Evolutionary conservation across 352 stramenopile species (phyloP), one percentile per base, ranked within the genome.

Genomic region (Phytophthora fragariae): DNA sequence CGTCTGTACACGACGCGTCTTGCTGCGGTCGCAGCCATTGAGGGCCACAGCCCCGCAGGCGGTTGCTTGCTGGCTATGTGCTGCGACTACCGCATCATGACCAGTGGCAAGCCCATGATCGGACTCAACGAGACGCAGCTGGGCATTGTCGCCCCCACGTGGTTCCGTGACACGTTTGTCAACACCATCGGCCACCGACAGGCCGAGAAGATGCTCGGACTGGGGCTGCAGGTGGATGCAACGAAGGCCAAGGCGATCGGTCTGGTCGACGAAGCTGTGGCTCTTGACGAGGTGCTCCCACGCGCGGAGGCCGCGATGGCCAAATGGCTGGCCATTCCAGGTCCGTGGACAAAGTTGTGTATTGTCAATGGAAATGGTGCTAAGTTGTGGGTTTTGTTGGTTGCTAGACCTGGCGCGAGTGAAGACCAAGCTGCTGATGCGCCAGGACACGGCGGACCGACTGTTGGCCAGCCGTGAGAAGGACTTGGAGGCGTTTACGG

Each of bases 71-170:
- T 99, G 41, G 92, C 95, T 21, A 95, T 98, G 85, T 92, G 88
- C 73, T 98, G 94, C 76, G 95, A 99, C 84, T 98, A 97, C 77
- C 90, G 97, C 21, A 81, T 98, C 62, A 98, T 99, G 92, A 87
- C 91, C n/a, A 80, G 71, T 10, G 89, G 86, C 12, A 92, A 94
- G 59, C 82, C 85, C n/a, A 84, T 90, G 37, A 98, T 99, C 71
- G 96, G 96, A 11, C 81, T 98, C 37, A 99, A 98, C 72, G 96
- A 99, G 83, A 98, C 93, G 7, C 85, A 97, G 68, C 73, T 99
- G 35, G 96, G 97, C 39, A 98, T 99, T 54, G 88, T 95, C 41
- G 91, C 89, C 15, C 84, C 88, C 5, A 91, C 83, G 59, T 95
- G 90, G 88, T 93, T 96, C 53, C 83, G 83, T 24, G 84, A 92